Conservation (phyloP, 2,329 filamentous ascomycete genomes). For the Alternaria triticimaculans region DNA sequence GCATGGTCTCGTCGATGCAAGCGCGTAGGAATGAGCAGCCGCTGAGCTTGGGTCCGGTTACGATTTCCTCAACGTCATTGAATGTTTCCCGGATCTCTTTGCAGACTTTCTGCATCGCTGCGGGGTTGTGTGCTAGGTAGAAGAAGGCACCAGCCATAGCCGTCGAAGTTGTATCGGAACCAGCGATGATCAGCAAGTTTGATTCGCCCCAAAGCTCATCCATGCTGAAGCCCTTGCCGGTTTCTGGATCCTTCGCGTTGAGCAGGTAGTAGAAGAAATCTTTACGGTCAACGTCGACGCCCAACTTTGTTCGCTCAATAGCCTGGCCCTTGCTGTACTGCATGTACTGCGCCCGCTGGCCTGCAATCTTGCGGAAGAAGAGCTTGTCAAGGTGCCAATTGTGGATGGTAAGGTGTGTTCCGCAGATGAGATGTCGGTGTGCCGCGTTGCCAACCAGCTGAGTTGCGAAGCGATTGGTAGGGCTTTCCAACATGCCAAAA, state of each 20-base stretch:
- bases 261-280: constrained; percentile 59
- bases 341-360: constrained; percentile 51
- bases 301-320: constrained; percentile 52
- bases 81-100: constrained; percentile 45
- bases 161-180: constrained; percentile 55
- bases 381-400: constrained; percentile 53
- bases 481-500: constrained; percentile 53
- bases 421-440: constrained; percentile 54
- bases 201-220: constrained; percentile 59
- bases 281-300: constrained; percentile 49
- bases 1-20: constrained; percentile 52
- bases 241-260: constrained; percentile 56
- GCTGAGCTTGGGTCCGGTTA: constrained; percentile 42
- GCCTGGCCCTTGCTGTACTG: constrained; percentile 53
- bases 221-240: constrained; percentile 52
- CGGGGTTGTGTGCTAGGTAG: constrained; percentile 53
- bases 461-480: constrained; percentile 51
- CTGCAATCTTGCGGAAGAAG: constrained; percentile 54
- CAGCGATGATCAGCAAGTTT: constrained; percentile 58
- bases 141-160: constrained; percentile 52
- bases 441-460: constrained; percentile 53
- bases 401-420: constrained; percentile 53
- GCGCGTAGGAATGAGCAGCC: constrained; percentile 46
- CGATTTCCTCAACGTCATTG: constrained; percentile 48
- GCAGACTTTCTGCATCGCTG: constrained; percentile 40